phyloP scores from a whole-genome alignment of 1,284 basidiomycete species.

The Rhodotorula sp. region DNA sequence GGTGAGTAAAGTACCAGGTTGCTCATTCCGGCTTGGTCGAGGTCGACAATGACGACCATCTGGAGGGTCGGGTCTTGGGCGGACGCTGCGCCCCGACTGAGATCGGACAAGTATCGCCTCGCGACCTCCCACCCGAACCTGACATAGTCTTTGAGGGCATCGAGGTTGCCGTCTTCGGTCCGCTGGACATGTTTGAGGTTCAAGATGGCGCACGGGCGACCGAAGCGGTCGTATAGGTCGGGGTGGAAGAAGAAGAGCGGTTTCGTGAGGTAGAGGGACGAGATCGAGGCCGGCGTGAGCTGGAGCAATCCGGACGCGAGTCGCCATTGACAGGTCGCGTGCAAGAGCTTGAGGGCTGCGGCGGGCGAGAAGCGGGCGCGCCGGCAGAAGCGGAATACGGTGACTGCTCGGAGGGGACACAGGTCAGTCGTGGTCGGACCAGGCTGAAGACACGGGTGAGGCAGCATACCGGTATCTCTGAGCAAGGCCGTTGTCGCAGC shows the following conservation, averaged over 20 bases:
- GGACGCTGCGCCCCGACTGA: conserved; percentile 14
- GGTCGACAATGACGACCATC: conserved; percentile 67
- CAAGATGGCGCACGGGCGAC: conserved; percentile 43
- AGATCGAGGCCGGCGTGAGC: conserved; percentile 19
- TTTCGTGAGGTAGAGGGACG: conserved; percentile 32
- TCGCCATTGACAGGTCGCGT: conserved; percentile 35
- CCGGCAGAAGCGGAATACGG: conserved; percentile 40
- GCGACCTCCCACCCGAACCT: conserved; percentile 40
- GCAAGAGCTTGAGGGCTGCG: conserved; percentile 30
- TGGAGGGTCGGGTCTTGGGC: conserved; percentile 56
- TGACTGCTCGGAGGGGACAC: conserved; percentile 12
- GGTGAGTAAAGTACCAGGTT: conserved; percentile 54
- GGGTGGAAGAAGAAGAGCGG: conserved; percentile 45
- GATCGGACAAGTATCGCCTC: conserved; percentile 39
- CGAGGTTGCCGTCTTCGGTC: conserved; percentile 39
- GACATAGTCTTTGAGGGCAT: conserved; percentile 42
- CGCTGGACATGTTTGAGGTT: conserved; percentile 41
- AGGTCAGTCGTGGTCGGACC: not conserved
- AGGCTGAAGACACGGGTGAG: not conserved
- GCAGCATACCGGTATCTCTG: conserved; percentile 23
- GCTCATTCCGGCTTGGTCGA: conserved; percentile 60
- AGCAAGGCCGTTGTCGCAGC: conserved; percentile 16
- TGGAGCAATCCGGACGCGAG: conserved; percentile 14
- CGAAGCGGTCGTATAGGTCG: conserved; percentile 40
- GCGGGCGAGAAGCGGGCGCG: conserved; percentile 34